These are phyloP conservation scores for Starmerella stigmatis DNA, from an alignment of 805 yeast genomes.

Conservation along the genomic window DNA sequence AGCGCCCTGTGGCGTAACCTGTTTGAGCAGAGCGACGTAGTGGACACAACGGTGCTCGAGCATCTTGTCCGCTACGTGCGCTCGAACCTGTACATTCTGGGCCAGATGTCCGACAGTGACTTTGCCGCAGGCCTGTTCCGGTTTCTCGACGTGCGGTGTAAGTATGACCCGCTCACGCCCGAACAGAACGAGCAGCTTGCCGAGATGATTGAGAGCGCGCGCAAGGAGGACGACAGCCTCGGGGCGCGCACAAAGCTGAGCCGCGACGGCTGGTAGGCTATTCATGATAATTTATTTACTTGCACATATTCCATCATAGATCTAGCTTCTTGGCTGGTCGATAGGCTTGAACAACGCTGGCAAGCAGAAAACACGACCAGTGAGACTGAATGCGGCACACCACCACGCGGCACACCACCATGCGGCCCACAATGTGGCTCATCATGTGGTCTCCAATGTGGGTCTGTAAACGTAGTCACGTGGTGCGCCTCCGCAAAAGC, in stretches of 20 bases:
- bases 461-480: too few relatives aligned
- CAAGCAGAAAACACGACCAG: neutral
- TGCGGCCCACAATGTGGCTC: too few relatives aligned
- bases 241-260: constrained; percentile 22
- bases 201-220: constrained; percentile 25
- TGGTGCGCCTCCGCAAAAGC: constrained; percentile 2
- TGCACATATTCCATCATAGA: too few relatives aligned
- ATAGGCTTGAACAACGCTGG: neutral
- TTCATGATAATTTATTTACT: neutral
- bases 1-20: constrained; percentile 58
- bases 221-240: constrained; percentile 20
- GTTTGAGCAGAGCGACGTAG: constrained; percentile 72
- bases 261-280: constrained; percentile 24
- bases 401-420: too few relatives aligned
- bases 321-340: too few relatives aligned
- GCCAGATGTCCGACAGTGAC: constrained; percentile 78
- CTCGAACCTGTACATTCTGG: constrained; percentile 77
- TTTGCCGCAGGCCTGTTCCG: constrained; percentile 83
- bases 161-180: constrained; percentile 59
- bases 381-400: too few relatives aligned
- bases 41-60: constrained; percentile 74
- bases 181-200: constrained; percentile 40
- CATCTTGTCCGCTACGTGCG: constrained; percentile 84
- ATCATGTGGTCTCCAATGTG: too few relatives aligned
- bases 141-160: constrained; percentile 72